Evolutionary conservation across 495 filamentous ascomycete species (phyloP).

Genomic region (Chaetomidium leptoderma): DNA sequence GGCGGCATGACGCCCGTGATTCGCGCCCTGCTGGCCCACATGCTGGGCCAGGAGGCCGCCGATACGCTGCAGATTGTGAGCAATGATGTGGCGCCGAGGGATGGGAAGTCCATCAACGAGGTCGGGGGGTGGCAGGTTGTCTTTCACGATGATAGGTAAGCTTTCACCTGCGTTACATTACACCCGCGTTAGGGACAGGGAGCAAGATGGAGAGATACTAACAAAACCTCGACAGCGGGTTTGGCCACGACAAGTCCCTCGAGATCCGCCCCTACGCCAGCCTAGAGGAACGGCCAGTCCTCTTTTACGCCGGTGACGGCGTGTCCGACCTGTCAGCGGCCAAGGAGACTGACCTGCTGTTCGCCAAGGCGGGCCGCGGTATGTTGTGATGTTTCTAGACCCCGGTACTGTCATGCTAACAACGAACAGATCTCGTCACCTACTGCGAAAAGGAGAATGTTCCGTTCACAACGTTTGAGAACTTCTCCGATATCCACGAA

Average conservation of each 20-base stretch:
- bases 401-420: neutral
- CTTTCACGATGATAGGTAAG: conserved; percentile 79
- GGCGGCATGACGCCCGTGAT: conserved; percentile 93
- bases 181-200: too few species aligned
- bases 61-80: conserved; percentile 77
- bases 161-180: neutral
- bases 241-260: conserved; percentile 90
- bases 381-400: conserved; percentile 24
- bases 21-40: conserved; percentile 67
- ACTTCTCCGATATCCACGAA: conserved; percentile 69
- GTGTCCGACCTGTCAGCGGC: conserved; percentile 87
- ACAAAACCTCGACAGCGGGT: conserved; percentile 49
- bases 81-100: conserved; percentile 66
- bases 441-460: conserved; percentile 75
- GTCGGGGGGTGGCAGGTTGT: conserved; percentile 80
- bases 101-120: conserved; percentile 65
- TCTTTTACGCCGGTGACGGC: conserved; percentile 89
- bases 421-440: conserved; percentile 63
- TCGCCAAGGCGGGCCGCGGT: conserved; percentile 88
- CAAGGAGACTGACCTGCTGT: conserved; percentile 80
- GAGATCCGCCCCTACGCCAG: conserved; percentile 80
- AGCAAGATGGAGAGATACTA: conserved; percentile 3
- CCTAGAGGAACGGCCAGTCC: conserved; percentile 60
- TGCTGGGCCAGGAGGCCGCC: conserved; percentile 68
- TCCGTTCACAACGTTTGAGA: conserved; percentile 75